Evolutionary conservation across 2,329 filamentous ascomycete genomes (phyloP), one percentile per base, ranked within the genome.

Genomic region (Trichoderma polysporum): DNA sequence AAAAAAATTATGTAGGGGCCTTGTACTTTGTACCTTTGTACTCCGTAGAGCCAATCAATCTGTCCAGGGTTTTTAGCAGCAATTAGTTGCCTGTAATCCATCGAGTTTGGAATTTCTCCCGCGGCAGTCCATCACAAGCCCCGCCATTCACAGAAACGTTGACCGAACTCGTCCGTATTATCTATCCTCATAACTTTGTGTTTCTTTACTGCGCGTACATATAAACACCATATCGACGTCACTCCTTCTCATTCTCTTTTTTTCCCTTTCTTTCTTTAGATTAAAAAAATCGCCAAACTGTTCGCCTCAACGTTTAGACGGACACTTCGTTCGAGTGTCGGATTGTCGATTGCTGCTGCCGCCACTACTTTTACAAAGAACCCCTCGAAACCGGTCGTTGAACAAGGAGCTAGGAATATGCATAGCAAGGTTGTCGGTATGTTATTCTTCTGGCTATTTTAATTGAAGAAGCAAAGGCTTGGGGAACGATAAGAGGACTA

Each of bases 391-490:
- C 72, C 75, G 8, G 57, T 72, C 45, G 74, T 73, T 56, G 75
- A 80, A 41, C 69, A 81, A 65, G 75, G 77, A 67, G 79, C 78
- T 52, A 83, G 82, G 78, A 93, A 86, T 77, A 97, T 97, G 90
- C 95, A 98, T 81, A 92, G 87, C 83, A 95, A 94, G 81, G 90
- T 97, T 75, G 91, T 97, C 77, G 93, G 90, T 92, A 85, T 77
- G 89, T 91, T 49, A 8, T 8, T 17, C 13, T 45, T 35, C 19
- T 27, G 60, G 15, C 56, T 47, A 63, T 50, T 41, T 47, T 39
- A 54, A 12, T 68, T 35, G 53, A 66, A 66, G 67, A 33, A 22
- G 29, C 22, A 12, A 27, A n/a, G n/a, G n/a, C 2, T 2, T 3
- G 15, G 22, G 15, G 15, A 2, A 41, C 19, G 29, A 17, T 1